phyloP scores from a whole-genome alignment of 805 yeast genomes.

The Helenozyma rhizophorensis region DNA sequence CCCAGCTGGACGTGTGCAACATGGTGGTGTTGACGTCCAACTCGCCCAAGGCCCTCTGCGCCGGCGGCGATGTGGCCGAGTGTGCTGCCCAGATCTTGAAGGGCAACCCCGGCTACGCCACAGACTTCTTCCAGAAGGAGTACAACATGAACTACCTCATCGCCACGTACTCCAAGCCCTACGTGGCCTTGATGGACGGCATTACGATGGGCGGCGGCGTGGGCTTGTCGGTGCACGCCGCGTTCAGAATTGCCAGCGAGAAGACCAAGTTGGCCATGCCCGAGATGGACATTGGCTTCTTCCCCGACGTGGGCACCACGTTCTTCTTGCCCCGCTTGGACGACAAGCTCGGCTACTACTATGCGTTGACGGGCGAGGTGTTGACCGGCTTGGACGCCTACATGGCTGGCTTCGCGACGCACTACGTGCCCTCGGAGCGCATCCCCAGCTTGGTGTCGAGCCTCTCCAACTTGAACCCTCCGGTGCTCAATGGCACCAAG shows the following conservation, averaged over 20 bases:
- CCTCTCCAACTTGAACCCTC: conserved; percentile 56
- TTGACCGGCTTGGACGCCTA: conserved; percentile 78
- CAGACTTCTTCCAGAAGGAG: conserved; percentile 71
- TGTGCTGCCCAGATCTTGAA: conserved; percentile 59
- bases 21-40: conserved; percentile 64
- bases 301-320: conserved; percentile 93
- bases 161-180: conserved; percentile 82
- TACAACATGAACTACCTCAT: conserved; percentile 76
- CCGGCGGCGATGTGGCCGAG: conserved; percentile 93
- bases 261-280: conserved; percentile 95
- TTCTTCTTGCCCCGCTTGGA: conserved; percentile 82
- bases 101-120: conserved; percentile 44
- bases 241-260: conserved; percentile 92
- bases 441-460: conserved; percentile 60
- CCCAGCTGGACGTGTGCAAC: conserved; percentile 62
- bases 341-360: conserved; percentile 77
- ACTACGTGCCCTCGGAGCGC: conserved; percentile 69
- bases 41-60: conserved; percentile 75
- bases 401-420: conserved; percentile 83
- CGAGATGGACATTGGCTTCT: conserved; percentile 93
- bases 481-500: conserved; percentile 26
- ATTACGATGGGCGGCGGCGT: conserved; percentile 98
- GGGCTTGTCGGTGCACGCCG: conserved; percentile 84
- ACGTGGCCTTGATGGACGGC: conserved; percentile 83
- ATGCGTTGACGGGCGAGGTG: conserved; percentile 82